phyloP scores from a whole-genome alignment of 768 basidiomycete species.

The Tylopilus rubrobrunneus region DNA sequence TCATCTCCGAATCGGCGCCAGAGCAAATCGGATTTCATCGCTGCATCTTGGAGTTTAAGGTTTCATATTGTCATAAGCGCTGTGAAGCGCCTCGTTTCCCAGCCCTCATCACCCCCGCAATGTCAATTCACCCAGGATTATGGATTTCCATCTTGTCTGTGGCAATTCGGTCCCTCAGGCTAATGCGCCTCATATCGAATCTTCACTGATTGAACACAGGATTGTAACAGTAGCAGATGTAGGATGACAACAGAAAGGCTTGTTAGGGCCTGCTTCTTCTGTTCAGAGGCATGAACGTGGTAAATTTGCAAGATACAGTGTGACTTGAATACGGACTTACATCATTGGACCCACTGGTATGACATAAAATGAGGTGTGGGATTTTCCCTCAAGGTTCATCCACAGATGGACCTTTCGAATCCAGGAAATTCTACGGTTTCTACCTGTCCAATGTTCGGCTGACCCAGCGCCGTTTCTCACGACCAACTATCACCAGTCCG shows the following conservation, averaged over 20 bases:
- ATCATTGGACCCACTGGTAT: no score
- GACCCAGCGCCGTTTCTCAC: no score
- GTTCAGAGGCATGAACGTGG: no score
- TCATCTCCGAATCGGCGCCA: slow-evolving; percentile 20
- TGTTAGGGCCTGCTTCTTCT: no score
- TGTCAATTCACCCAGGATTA: slow-evolving; percentile 4
- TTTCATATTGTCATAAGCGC: slow-evolving; percentile 21
- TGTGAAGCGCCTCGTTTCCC: slow-evolving; percentile 12
- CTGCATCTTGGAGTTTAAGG: slow-evolving; percentile 5
- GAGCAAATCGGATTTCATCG: slow-evolving; percentile 17
- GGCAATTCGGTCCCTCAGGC: slow-evolving; percentile 1
- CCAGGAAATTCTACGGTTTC: no score
- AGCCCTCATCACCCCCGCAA: slow-evolving; percentile 22
- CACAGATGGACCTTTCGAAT: no score
- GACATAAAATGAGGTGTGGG: no score
- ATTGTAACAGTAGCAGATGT: slow-evolving; percentile 13
- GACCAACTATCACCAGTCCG: no score
- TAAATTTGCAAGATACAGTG: no score
- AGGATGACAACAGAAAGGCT: background rate
- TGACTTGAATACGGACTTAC: no score
- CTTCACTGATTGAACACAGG: slow-evolving; percentile 16
- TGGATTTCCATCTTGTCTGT: slow-evolving; percentile 13
- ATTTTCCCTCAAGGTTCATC: no score
- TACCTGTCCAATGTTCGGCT: no score
- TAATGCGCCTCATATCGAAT: slow-evolving; percentile 9